phyloP scores from a whole-genome alignment of 495 filamentous ascomycete species.

The Extremus antarcticus region DNA sequence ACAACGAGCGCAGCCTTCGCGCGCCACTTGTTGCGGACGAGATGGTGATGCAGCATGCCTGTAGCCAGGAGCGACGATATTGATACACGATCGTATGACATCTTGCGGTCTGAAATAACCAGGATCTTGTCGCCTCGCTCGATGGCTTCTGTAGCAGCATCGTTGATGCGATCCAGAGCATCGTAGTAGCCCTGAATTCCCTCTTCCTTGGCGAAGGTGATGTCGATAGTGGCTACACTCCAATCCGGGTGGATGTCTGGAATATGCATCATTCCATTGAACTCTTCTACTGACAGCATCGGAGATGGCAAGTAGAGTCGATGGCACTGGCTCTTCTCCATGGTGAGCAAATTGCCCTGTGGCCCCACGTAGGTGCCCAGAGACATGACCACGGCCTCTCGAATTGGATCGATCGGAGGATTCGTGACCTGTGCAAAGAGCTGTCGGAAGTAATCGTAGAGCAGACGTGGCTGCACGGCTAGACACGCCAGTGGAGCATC shows the following conservation, averaged over 20 bases:
- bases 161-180: conserved; percentile 82
- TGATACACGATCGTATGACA: conserved; percentile 70
- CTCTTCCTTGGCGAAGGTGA: conserved; percentile 86
- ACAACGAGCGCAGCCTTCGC: conserved; percentile 79
- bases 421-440: conserved; percentile 99
- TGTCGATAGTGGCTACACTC: conserved; percentile 88
- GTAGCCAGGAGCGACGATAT: conserved; percentile 85
- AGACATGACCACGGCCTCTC: conserved; percentile 99
- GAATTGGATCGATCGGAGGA: conserved; percentile 94
- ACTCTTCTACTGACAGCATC: conserved; percentile 82
- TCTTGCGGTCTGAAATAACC: conserved; percentile 83
- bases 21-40: conserved; percentile 94
- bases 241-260: conserved; percentile 63
- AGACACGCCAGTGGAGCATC: conserved; percentile 92
- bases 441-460: conserved; percentile 98
- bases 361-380: conserved; percentile 95
- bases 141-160: conserved; percentile 75
- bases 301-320: conserved; percentile 81
- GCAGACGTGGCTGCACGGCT: conserved; percentile 74
- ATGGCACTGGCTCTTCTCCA: conserved; percentile 82
- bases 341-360: conserved; percentile 93
- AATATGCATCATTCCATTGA: conserved; percentile 80
- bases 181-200: conserved; percentile 79
- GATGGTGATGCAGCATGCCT: conserved; percentile 92
- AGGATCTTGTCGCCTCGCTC: conserved; percentile 77